Evolutionary conservation across 495 filamentous ascomycete species (phyloP).

Genomic region (Trichoderma reesei): DNA sequence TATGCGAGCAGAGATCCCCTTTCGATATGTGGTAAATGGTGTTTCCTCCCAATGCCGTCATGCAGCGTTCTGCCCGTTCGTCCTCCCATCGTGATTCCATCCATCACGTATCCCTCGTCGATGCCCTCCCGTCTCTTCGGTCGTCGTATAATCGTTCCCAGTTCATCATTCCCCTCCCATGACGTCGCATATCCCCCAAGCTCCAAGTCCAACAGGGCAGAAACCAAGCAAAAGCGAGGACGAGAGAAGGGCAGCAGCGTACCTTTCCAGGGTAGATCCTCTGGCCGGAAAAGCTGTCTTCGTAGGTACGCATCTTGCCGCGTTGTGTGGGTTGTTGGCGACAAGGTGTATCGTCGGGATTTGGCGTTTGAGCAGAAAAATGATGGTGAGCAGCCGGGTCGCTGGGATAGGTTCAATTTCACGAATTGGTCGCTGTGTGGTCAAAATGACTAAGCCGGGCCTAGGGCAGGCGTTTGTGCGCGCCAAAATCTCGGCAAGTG

Average conservation of each 20-base stretch:
- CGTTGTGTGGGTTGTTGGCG: conserved; percentile 25
- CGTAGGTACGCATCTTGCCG: conserved; percentile 94
- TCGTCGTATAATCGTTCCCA: no score
- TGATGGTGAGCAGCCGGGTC: conserved; percentile 1
- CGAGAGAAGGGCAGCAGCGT: conserved; percentile 31
- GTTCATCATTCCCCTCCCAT: not conserved
- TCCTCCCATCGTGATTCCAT: not conserved
- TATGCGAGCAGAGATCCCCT: not conserved
- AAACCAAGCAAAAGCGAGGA: not conserved
- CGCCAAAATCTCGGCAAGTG: not conserved
- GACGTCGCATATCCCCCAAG: not conserved
- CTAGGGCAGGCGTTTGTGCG: conserved; percentile 11
- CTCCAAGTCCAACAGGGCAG: no score
- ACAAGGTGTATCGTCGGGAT: conserved; percentile 23
- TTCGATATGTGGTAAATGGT: not conserved
- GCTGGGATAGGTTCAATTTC: conserved; percentile 12
- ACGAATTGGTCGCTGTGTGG: conserved; percentile 13
- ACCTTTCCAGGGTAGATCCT: conserved; percentile 99
- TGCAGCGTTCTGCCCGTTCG: not conserved
- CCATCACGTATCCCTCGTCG: no score
- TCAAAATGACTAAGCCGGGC: conserved; percentile 11
- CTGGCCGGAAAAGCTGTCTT: conserved; percentile 94
- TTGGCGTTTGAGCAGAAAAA: conserved; percentile 14
- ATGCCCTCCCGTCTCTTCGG: not conserved
- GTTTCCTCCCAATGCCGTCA: not conserved